Evolutionary conservation across 2,329 filamentous ascomycete genomes (phyloP), one percentile per base, ranked within the genome.

Genomic region (Lachnellula arida): DNA sequence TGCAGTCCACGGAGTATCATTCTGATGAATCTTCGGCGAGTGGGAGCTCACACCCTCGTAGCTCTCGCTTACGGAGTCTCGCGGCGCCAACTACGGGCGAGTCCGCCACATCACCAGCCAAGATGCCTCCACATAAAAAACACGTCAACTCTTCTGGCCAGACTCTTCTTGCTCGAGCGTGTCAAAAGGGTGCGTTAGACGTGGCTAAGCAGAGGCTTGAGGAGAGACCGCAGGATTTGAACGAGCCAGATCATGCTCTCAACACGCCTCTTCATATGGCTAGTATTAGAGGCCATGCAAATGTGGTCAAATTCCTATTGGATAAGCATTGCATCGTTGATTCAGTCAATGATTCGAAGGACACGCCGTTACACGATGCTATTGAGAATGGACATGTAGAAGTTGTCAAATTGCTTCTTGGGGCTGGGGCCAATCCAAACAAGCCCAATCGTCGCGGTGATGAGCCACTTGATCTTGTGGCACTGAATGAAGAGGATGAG

Each of bases 251-350:
- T 68, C 95, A 96, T 69, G 94, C 94, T 14, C 90, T 91, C n/a
- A 97, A 97, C 67, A 95, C 93, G 1, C 94, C 94, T 23, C 78
- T 99, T 35, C 94, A 99, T 71, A 94, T 96, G 62, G 93, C 94
- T 35, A 86, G 92, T 34, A 79, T 99, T 56, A 88, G 94, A 67
- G 94, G 94, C 6, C 89, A 87, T 70, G 86, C 86, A 34, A 84
- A 94, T 53, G 92, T 97, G 55, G 94, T 97, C 40, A 86, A 89
- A 69, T 87, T 96, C 52, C 76, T 99, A 40, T 85, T 99, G 59
- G 83, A 89, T 8, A 86, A 90, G 60, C 89, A 90, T 35, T 96
- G 92, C 72, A 87, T 89, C 54, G 80, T 94, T 46, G 89, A 97
- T 67, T 93, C 81, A 66, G 76, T 86, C 56, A 86, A 88, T 65